phyloP scores from a whole-genome alignment of 495 filamentous ascomycete genomes.

The Aspergillus asperescens region DNA sequence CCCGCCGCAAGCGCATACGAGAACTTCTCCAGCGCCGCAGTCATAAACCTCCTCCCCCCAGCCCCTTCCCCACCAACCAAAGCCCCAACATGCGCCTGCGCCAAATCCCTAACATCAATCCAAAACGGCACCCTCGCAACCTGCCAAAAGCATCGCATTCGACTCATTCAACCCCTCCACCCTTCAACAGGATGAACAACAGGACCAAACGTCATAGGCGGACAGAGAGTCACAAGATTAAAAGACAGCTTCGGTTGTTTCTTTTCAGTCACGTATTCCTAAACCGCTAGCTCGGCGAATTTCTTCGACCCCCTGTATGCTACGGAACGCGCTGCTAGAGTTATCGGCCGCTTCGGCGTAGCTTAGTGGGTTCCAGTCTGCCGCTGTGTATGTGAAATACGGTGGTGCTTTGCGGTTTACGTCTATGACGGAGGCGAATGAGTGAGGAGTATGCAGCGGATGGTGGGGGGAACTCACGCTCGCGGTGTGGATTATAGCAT shows the following conservation, averaged over 20 bases:
- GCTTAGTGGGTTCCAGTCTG: slow-evolving; percentile 72
- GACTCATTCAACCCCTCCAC: slow-evolving; percentile 35
- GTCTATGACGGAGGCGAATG: slow-evolving; percentile 64
- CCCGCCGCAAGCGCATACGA: slow-evolving; percentile 35
- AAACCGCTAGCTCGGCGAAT: slow-evolving; percentile 50
- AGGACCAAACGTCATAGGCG: slow-evolving; percentile 46
- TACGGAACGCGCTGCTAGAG: slow-evolving; percentile 29
- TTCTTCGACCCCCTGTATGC: slow-evolving; percentile 61
- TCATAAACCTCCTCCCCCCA: slow-evolving; percentile 33
- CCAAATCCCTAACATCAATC: slow-evolving; percentile 45
- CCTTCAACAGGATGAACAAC: slow-evolving; percentile 31
- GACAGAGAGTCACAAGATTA: slow-evolving; percentile 59
- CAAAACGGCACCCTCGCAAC: slow-evolving; percentile 31
- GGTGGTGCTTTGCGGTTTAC: slow-evolving; percentile 32
- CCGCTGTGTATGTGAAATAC: slow-evolving; percentile 53
- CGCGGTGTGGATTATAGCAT: slow-evolving; percentile 39
- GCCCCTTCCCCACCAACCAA: slow-evolving; percentile 26
- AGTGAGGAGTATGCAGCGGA: slow-evolving; percentile 69
- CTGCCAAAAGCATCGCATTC: slow-evolving; percentile 24
- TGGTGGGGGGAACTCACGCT: slow-evolving; percentile 32
- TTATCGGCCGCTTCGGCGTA: slow-evolving; percentile 47
- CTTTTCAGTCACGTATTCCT: slow-evolving; percentile 56
- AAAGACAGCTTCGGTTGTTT: slow-evolving; percentile 68
- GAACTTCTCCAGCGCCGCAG: slow-evolving; percentile 33
- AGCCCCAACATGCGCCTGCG: slow-evolving; percentile 38